phyloP scores from a whole-genome alignment of 768 basidiomycete species.

The Agaricus sinodeliciosus region DNA sequence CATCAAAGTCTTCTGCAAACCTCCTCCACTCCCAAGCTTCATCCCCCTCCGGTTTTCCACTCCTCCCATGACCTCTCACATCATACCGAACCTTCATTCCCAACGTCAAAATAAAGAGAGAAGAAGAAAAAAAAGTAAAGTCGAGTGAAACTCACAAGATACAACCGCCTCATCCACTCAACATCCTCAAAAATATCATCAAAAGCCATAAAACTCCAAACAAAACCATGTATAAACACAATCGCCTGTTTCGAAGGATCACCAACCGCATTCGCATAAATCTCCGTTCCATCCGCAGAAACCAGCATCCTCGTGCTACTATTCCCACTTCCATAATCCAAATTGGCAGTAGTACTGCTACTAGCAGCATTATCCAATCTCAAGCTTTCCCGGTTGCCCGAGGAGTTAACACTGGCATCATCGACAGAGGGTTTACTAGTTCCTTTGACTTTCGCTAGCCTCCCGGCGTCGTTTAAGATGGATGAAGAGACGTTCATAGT shows the following conservation, averaged over 20 bases:
- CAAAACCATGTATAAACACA: slow-evolving; percentile 37
- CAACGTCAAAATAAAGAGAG: too few relatives aligned
- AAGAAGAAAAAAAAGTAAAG: too few relatives aligned
- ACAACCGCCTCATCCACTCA: slow-evolving; percentile 18
- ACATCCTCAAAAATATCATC: slow-evolving; percentile 30
- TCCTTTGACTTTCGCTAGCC: too few relatives aligned
- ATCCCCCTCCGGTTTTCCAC: slow-evolving; percentile 22
- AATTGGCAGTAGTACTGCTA: not conserved
- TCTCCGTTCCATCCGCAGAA: slow-evolving; percentile 28
- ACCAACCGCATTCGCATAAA: slow-evolving; percentile 35
- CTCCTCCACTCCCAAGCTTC: slow-evolving; percentile 21
- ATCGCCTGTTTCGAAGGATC: slow-evolving; percentile 28
- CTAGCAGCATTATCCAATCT: not conserved
- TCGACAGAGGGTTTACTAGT: too few relatives aligned
- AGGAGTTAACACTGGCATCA: too few relatives aligned
- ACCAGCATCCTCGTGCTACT: slow-evolving; percentile 3
- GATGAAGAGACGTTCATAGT: too few relatives aligned
- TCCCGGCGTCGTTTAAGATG: too few relatives aligned
- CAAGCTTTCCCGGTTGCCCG: too few relatives aligned
- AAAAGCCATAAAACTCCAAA: slow-evolving; percentile 27
- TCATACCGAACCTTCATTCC: slow-evolving; percentile 26
- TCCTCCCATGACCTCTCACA: slow-evolving; percentile 26
- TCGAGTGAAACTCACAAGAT: slow-evolving; percentile 23
- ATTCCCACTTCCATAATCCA: too few relatives aligned
- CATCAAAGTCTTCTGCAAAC: slow-evolving; percentile 27